Conservation (phyloP, 2,329 filamentous ascomycete species). For the Curvularia sp. region DNA sequence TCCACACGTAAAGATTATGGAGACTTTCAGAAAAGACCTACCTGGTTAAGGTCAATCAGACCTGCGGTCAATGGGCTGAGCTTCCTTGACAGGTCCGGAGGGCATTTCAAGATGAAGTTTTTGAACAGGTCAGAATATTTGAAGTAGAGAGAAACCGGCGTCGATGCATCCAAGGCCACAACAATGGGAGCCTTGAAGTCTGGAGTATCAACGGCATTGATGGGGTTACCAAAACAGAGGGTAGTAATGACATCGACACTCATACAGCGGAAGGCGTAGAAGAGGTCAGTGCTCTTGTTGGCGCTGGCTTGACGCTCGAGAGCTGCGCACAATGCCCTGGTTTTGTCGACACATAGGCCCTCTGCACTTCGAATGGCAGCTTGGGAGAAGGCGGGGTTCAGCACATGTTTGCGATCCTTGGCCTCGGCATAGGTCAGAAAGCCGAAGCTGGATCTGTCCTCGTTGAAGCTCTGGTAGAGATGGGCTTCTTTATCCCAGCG, state of each 20-base stretch:
- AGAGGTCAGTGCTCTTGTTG: slow-evolving; percentile 29
- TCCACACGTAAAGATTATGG: neutral
- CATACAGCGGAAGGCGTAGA: slow-evolving; percentile 34
- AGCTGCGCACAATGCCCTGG: slow-evolving; percentile 41
- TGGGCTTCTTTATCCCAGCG: slow-evolving; percentile 53
- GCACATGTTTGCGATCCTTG: slow-evolving; percentile 53
- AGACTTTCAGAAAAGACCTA: slow-evolving; percentile 3
- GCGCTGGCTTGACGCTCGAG: slow-evolving; percentile 36
- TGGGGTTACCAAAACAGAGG: slow-evolving; percentile 53
- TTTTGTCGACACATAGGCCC: slow-evolving; percentile 47
- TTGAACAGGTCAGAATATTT: slow-evolving; percentile 51
- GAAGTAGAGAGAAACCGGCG: slow-evolving; percentile 48
- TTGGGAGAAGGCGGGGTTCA: slow-evolving; percentile 54
- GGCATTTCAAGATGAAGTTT: slow-evolving; percentile 48
- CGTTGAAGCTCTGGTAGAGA: slow-evolving; percentile 52
- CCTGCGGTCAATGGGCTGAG: slow-evolving; percentile 48
- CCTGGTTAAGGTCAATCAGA: slow-evolving; percentile 50
- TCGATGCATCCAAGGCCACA: slow-evolving; percentile 50
- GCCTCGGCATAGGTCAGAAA: slow-evolving; percentile 50
- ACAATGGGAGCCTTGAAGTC: slow-evolving; percentile 54
- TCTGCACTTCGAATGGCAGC: slow-evolving; percentile 49
- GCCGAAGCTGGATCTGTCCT: slow-evolving; percentile 54
- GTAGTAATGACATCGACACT: slow-evolving; percentile 39
- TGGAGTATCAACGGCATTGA: slow-evolving; percentile 49
- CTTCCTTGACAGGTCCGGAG: slow-evolving; percentile 47